Evolutionary conservation across 805 yeast genomes (phyloP), one percentile per base, ranked within the genome.

Genomic region (Ogataea philodendri): DNA sequence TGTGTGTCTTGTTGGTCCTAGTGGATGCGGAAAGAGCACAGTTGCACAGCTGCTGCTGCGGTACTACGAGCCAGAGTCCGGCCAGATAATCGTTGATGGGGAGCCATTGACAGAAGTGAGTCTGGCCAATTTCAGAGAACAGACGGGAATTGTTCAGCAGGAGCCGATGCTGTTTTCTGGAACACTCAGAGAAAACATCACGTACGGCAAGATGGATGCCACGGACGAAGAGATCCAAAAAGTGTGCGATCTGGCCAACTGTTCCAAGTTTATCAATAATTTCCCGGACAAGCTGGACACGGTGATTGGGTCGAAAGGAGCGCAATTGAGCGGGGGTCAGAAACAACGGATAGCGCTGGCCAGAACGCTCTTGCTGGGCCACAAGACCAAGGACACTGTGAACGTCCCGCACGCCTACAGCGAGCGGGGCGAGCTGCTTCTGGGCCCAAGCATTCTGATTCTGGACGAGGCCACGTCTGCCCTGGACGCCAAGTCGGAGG

Each of bases 391-490:
- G 5, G 14, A 26, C 4, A 34, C 36, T 13, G 26, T 48, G 18
- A n/a, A 13, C 3, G 15, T 35, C 18, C 25, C 39, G 4, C 36
- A 45, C 17, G 46, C 53, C 9, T 45, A 46, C 26, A 54, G 51
- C 25, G 41, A 46, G 2, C 45, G 53, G 4, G 54, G 52, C 11
- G 54, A 48, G 15, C 34, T 52, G 18, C 36, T 58, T 8, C 39
- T 58, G 16, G 71, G 79, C 28, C 97, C 97, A 2, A 70, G 81
- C 5, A 70, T 90, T n/a, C 64, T 90, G 39, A 77, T 90, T 20
- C 63, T 90, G 40, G 97, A 90, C 58, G 97, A 90, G 58, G 96
- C 97, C 9, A 90, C 97, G 0, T 84, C 95, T 21, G 97, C 97
- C 0, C 66, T 90, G 33, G 97, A 90, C 55, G 78, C 94, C 9